These are phyloP conservation scores for Aspergillus aculeatinus DNA, from an alignment of 2,329 filamentous ascomycete genomes.

Conservation along the genomic window DNA sequence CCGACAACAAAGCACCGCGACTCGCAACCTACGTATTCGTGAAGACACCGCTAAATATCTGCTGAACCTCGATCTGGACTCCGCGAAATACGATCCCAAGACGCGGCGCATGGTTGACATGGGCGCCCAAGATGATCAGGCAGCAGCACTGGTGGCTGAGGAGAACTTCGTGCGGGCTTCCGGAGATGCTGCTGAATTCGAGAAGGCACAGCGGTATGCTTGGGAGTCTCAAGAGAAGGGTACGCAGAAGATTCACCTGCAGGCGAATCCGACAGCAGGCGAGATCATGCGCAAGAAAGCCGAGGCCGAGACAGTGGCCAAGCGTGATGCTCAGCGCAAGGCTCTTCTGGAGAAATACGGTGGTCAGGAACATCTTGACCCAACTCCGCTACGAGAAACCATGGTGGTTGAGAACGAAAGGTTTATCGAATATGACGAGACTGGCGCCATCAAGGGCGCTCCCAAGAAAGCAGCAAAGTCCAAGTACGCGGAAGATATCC, in stretches of 20 bases:
- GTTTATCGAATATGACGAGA: slow-evolving; percentile 93
- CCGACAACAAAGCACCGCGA: slow-evolving; percentile 84
- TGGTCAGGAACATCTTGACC: slow-evolving; percentile 60
- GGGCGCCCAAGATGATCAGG: slow-evolving; percentile 75
- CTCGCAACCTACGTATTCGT: slow-evolving; percentile 83
- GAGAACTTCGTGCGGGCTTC: slow-evolving; percentile 87
- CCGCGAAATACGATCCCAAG: slow-evolving; percentile 96
- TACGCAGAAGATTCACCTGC: slow-evolving; percentile 80
- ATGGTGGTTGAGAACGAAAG: slow-evolving; percentile 76
- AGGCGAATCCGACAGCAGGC: slow-evolving; percentile 94
- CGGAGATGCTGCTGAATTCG: slow-evolving; percentile 90
- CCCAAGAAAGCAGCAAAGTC: slow-evolving; percentile 74
- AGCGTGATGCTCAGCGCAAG: slow-evolving; percentile 66
- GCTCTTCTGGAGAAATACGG: slow-evolving; percentile 81
- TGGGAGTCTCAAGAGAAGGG: slow-evolving; percentile 91
- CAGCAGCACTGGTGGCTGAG: slow-evolving; percentile 81
- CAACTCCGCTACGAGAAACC: slow-evolving; percentile 63
- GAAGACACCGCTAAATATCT: slow-evolving; percentile 98
- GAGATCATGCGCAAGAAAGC: slow-evolving; percentile 81
- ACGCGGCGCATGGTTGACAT: slow-evolving; percentile 86
- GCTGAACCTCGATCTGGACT: slow-evolving; percentile 90
- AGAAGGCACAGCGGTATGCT: slow-evolving; percentile 81
- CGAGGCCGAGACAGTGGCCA: slow-evolving; percentile 67
- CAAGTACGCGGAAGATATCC: slow-evolving; percentile 86
- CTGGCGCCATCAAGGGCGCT: slow-evolving; percentile 83